These are phyloP conservation scores for Monosporascus ibericus DNA, from an alignment of 2,329 filamentous ascomycete genomes.

Conservation along the genomic window DNA sequence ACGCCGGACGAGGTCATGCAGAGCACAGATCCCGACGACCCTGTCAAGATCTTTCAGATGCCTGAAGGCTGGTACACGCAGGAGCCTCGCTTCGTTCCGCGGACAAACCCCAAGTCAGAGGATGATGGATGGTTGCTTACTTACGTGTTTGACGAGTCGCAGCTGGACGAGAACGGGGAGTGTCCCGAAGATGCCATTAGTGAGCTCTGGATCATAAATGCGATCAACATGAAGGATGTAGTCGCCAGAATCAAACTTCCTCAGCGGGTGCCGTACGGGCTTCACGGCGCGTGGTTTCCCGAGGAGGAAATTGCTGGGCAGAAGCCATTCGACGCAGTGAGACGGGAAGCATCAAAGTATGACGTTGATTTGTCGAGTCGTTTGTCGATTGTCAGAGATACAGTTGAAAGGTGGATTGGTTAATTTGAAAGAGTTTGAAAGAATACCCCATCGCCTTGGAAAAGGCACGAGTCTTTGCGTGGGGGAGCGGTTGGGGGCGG, in stretches of 20 bases:
- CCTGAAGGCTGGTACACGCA: slow-evolving; percentile 58
- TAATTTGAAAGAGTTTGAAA: too few relatives aligned
- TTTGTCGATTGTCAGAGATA: slow-evolving; percentile 18
- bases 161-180: slow-evolving; percentile 46
- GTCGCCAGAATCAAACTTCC: slow-evolving; percentile 54
- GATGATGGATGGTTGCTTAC: slow-evolving; percentile 64
- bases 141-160: slow-evolving; percentile 64
- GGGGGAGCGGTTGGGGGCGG: too few relatives aligned
- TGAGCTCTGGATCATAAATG: slow-evolving; percentile 65
- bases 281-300: slow-evolving; percentile 59
- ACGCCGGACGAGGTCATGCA: slow-evolving; percentile 45
- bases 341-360: slow-evolving; percentile 10
- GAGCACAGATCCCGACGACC: slow-evolving; percentile 39
- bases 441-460: background rate
- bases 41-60: slow-evolving; percentile 56
- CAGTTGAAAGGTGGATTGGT: slow-evolving; percentile 18
- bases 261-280: slow-evolving; percentile 62
- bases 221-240: slow-evolving; percentile 53
- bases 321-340: slow-evolving; percentile 20
- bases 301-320: slow-evolving; percentile 46
- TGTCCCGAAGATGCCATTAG: slow-evolving; percentile 40
- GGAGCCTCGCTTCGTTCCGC: slow-evolving; percentile 59
- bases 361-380: slow-evolving; percentile 16
- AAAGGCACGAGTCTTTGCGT: background rate
- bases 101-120: slow-evolving; percentile 36